Evolutionary conservation across 2,329 filamentous ascomycete species (phyloP).

Genomic region (Calonectria ilicicola): DNA sequence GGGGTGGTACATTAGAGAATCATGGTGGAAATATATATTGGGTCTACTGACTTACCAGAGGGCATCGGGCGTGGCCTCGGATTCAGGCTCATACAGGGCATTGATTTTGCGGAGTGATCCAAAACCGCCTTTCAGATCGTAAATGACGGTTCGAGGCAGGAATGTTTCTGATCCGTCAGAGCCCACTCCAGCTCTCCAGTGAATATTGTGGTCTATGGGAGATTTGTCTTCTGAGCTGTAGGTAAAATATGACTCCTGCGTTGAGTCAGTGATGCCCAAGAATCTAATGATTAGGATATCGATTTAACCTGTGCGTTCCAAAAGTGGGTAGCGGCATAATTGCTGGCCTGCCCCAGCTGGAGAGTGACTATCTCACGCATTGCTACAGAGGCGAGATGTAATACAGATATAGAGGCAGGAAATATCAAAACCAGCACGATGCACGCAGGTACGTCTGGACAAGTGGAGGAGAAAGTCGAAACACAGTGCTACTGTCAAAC

Average conservation of each 20-base stretch:
- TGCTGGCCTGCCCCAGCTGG: conserved; percentile 92
- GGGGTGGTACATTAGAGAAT: background rate
- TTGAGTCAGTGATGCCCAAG: conserved; percentile 12
- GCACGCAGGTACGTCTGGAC: background rate
- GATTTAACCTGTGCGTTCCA: conserved; percentile 87
- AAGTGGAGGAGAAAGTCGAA: no score
- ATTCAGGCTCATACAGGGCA: conserved; percentile 78
- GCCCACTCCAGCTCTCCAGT: conserved; percentile 87
- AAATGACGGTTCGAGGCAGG: conserved; percentile 90
- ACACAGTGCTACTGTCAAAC: no score
- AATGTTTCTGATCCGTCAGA: conserved; percentile 91
- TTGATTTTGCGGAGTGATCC: conserved; percentile 90
- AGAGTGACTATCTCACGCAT: conserved; percentile 98
- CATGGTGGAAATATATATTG: background rate
- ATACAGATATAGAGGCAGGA: background rate
- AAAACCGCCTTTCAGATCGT: conserved; percentile 95
- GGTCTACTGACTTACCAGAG: conserved; percentile 47
- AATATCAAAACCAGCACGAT: background rate
- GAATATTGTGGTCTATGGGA: conserved; percentile 69
- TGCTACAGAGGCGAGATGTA: background rate
- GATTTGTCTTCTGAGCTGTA: conserved; percentile 68
- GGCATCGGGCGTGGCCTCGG: conserved; percentile 46
- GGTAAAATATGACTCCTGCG: conserved; percentile 95
- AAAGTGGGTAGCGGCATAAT: conserved; percentile 95
- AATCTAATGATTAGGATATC: no score